Percentiles rank a stretch among this genome's conserved stretches.
Conservation (phyloP, 2,329 filamentous ascomycete species). For the Fusarium liriodendri region DNA sequence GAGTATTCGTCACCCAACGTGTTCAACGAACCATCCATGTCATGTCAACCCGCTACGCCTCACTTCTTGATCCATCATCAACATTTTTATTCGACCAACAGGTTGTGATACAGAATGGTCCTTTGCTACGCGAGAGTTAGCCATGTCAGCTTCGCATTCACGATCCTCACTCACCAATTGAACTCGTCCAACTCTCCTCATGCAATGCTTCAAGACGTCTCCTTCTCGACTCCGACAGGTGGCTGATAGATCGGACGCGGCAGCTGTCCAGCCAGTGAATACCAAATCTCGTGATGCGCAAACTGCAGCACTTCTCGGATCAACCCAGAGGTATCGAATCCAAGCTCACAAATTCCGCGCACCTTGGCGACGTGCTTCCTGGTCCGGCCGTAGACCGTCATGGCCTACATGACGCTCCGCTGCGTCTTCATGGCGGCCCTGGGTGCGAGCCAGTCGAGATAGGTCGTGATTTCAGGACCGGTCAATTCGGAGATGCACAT, state of each 20-base stretch:
- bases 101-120: background rate
- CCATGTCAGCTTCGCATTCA: background rate
- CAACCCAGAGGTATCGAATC: conserved; percentile 44
- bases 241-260: conserved; percentile 46
- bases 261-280: conserved; percentile 44
- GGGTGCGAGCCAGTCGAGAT: conserved; percentile 49
- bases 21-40: background rate
- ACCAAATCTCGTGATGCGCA: conserved; percentile 45
- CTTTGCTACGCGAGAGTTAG: background rate
- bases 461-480: conserved; percentile 38
- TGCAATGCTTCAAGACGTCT: background rate
- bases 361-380: conserved; percentile 41
- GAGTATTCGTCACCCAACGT: background rate
- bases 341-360: conserved; percentile 11
- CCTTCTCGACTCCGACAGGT: conserved; percentile 24
- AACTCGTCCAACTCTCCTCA: background rate
- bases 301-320: conserved; percentile 45
- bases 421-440: conserved; percentile 37
- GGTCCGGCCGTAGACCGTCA: conserved; percentile 42
- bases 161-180: background rate
- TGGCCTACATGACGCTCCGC: conserved; percentile 47
- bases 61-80: background rate
- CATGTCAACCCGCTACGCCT: background rate
- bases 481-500: conserved; percentile 36
- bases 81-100: background rate